Percentiles rank a stretch among this genome's conserved stretches.
These are phyloP conservation scores for Ceratocystis cubensis DNA, from an alignment of 2,329 filamentous ascomycete species.

Conservation along the genomic window DNA sequence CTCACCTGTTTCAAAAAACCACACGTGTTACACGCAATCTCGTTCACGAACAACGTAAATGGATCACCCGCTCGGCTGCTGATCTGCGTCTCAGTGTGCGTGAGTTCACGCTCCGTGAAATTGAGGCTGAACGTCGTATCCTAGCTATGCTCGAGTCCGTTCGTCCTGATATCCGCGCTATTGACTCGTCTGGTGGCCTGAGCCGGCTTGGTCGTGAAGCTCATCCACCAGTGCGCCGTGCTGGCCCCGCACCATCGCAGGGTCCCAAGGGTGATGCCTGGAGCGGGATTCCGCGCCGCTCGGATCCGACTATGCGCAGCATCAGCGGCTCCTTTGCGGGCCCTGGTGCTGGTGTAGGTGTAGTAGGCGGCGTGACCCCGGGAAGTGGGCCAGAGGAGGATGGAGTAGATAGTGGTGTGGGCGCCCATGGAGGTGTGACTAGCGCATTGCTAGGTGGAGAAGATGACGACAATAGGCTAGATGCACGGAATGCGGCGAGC, in stretches of 20 bases:
- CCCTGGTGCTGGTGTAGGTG: slow-evolving; percentile 32
- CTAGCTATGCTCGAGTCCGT: slow-evolving; percentile 88
- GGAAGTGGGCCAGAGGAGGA: slow-evolving; percentile 19
- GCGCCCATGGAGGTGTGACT: slow-evolving; percentile 33
- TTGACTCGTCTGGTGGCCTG: slow-evolving; percentile 81
- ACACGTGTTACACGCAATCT: slow-evolving; percentile 81
- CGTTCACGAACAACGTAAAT: slow-evolving; percentile 74
- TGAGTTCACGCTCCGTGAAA: slow-evolving; percentile 87
- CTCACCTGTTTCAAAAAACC: slow-evolving; percentile 72
- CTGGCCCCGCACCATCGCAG: slow-evolving; percentile 74
- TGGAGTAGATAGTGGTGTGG: slow-evolving; percentile 16
- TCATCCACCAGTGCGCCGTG: slow-evolving; percentile 61
- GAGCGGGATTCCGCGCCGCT: slow-evolving; percentile 80
- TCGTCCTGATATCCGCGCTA: slow-evolving; percentile 80
- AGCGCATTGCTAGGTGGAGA: slow-evolving; percentile 52
- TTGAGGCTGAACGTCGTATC: slow-evolving; percentile 86
- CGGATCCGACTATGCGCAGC: slow-evolving; percentile 63
- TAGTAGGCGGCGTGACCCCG: slow-evolving; percentile 22
- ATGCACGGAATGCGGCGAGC: slow-evolving; percentile 90
- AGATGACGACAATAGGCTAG: slow-evolving; percentile 84
- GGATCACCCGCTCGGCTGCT: slow-evolving; percentile 76
- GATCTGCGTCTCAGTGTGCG: slow-evolving; percentile 74
- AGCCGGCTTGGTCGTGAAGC: slow-evolving; percentile 80
- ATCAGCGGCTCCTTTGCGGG: slow-evolving; percentile 56
- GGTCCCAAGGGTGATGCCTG: slow-evolving; percentile 96